phyloP scores from a whole-genome alignment of 495 filamentous ascomycete genomes.

The Parmelia sp. region DNA sequence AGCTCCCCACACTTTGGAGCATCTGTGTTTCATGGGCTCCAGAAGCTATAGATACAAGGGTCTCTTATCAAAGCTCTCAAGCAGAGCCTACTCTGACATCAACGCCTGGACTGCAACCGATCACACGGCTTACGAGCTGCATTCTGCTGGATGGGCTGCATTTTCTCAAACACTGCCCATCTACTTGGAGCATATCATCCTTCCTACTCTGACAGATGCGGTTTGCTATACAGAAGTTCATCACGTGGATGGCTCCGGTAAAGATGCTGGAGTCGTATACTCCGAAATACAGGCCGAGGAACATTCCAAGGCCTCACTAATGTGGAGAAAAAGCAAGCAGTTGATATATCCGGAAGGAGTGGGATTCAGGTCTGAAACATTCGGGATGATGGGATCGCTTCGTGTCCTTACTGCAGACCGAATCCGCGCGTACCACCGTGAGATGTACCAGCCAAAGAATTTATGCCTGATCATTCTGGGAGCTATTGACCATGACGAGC shows the following conservation, averaged over 20 bases:
- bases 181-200: conserved; percentile 90
- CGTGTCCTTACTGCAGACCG: conserved; percentile 78
- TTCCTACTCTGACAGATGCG: conserved; percentile 86
- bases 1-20: conserved; percentile 91
- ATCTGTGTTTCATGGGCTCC: conserved; percentile 96
- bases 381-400: conserved; percentile 90
- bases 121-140: conserved; percentile 93
- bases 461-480: conserved; percentile 84
- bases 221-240: conserved; percentile 94
- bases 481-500: conserved; percentile 74
- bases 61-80: conserved; percentile 86
- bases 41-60: conserved; percentile 92
- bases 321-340: conserved; percentile 69
- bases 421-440: conserved; percentile 85
- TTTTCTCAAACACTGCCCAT: conserved; percentile 91
- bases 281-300: conserved; percentile 98
- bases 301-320: conserved; percentile 73
- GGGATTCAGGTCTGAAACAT: conserved; percentile 94
- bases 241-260: conserved; percentile 84
- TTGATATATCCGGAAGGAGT: conserved; percentile 81
- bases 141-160: conserved; percentile 93
- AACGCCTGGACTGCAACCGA: conserved; percentile 91
- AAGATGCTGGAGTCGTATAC: conserved; percentile 97
- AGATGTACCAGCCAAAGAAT: conserved; percentile 98
- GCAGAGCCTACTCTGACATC: conserved; percentile 83